A percentile compares a stretch with the other conserved stretches of the same genome.
These are phyloP conservation scores for Pythium plurisporium DNA, from an alignment of 352 stramenopile genomes.

Conservation along the genomic window DNA sequence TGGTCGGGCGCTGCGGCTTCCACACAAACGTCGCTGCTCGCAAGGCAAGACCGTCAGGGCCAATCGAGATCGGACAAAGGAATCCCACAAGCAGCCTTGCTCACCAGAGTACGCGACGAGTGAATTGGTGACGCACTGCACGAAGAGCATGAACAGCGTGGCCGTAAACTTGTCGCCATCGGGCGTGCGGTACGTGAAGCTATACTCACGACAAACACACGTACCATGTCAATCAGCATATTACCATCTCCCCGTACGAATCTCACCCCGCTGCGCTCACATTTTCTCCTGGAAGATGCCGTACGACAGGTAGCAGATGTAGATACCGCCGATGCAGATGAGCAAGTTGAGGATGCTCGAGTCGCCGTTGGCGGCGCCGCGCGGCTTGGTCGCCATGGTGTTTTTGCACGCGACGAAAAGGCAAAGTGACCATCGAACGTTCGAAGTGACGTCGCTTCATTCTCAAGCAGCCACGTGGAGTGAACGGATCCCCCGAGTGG, in stretches of 20 bases:
- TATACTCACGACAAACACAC: slow-evolving; percentile 15
- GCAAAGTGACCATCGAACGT: neutral
- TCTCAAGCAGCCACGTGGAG: slow-evolving; percentile 11
- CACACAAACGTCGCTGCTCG: slow-evolving; percentile 79
- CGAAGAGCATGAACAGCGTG: slow-evolving; percentile 91
- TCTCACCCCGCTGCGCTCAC: slow-evolving; percentile 29
- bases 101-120: slow-evolving; percentile 71
- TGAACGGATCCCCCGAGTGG: neutral
- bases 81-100: neutral
- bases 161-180: slow-evolving; percentile 87
- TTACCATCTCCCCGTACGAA: neutral
- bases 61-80: too few relatives aligned
- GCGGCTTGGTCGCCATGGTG: slow-evolving; percentile 16
- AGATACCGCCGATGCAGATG: slow-evolving; percentile 88
- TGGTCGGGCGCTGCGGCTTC: slow-evolving; percentile 58
- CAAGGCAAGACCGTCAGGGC: too few relatives aligned
- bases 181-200: slow-evolving; percentile 83
- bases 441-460: slow-evolving; percentile 5
- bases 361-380: slow-evolving; percentile 20
- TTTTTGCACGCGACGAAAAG: neutral
- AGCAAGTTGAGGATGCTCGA: slow-evolving; percentile 79
- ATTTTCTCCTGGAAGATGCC: slow-evolving; percentile 94
- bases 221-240: too few relatives aligned
- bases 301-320: slow-evolving; percentile 90
- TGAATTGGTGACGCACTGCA: slow-evolving; percentile 90